Evolutionary conservation across 2,329 filamentous ascomycete genomes (phyloP).

Genomic region (Claviceps sp.): DNA sequence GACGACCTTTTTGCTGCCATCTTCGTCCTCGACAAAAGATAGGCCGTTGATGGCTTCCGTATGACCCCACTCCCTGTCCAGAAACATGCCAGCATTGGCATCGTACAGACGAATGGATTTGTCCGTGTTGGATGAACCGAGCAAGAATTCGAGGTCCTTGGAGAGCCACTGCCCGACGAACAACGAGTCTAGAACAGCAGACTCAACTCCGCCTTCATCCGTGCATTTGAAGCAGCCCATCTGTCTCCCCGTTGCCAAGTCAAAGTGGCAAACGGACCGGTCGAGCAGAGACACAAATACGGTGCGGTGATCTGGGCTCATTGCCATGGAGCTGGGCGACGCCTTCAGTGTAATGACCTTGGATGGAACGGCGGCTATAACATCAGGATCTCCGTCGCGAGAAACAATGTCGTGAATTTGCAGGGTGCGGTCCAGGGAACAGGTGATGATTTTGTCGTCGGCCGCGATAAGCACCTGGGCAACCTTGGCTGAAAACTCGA

Average conservation of each 20-base stretch:
- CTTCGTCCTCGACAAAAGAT: conserved; percentile 50
- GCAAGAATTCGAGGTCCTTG: conserved; percentile 50
- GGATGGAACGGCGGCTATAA: conserved; percentile 63
- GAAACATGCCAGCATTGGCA: conserved; percentile 56
- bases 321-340: conserved; percentile 72
- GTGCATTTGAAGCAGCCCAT: conserved; percentile 67
- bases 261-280: conserved; percentile 46
- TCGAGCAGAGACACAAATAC: conserved; percentile 48
- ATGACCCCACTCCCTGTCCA: conserved; percentile 88
- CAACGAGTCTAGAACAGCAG: conserved; percentile 71
- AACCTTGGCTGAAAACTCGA: conserved; percentile 85
- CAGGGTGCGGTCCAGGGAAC: conserved; percentile 76
- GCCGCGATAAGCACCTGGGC: conserved; percentile 61
- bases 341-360: conserved; percentile 72
- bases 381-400: conserved; percentile 49
- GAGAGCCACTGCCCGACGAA: conserved; percentile 45
- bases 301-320: conserved; percentile 47
- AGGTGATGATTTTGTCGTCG: conserved; percentile 66
- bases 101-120: conserved; percentile 92
- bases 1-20: conserved; percentile 45
- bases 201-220: conserved; percentile 67
- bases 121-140: conserved; percentile 87
- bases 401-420: conserved; percentile 68
- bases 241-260: conserved; percentile 54
- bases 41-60: conserved; percentile 87